Evolutionary conservation across 805 yeast genomes (phyloP), one percentile per base, ranked within the genome.

Genomic region (Candida peoriensis): DNA sequence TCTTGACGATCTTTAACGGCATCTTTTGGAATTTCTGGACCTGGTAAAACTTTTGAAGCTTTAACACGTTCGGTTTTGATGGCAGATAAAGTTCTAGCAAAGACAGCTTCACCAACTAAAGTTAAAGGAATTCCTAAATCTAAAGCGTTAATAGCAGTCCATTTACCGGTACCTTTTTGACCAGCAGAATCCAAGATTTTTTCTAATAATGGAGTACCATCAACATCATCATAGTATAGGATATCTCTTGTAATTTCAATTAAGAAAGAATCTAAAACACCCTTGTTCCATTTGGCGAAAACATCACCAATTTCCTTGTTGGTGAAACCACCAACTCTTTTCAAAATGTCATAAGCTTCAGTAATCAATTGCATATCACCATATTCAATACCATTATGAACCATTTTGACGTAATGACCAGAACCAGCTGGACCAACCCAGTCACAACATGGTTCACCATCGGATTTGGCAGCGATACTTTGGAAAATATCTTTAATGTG

Each of bases 381-480:
- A 68, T 90, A 90, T 72, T 90, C 98, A 55, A 90, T 90, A 84
- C 98, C 98, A 66, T 90, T 90, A 78, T 90, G 98, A 48, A 93
- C 97, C 98, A 93, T 93, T 76, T 90, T 90, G 62, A 90, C 97
- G 70, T 82, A 90, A 70, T 90, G 98, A 58, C 98, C 98, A 30
- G 97, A 79, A 66, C 98, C 98, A 43, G 95, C 96, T 53, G 90
- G 95, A 58, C 98, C 98, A 55, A 90, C 97, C 98, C 98, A 90
- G 78, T 90, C 98, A 73, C 98, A 90, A 72, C 98, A 90, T 61
- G 98, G 96, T 73, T 93, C 97, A 55, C 96, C 96, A 60, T 93
- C 96, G 44, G 95, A 66, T 74, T 90, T 88, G 62, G 98, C 97
- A 37, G 97, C 71, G 55, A 93, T 84, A 37, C 89, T 77, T 72